Conservation (phyloP, 2,329 filamentous ascomycete genomes). For the Cytospora mali region DNA sequence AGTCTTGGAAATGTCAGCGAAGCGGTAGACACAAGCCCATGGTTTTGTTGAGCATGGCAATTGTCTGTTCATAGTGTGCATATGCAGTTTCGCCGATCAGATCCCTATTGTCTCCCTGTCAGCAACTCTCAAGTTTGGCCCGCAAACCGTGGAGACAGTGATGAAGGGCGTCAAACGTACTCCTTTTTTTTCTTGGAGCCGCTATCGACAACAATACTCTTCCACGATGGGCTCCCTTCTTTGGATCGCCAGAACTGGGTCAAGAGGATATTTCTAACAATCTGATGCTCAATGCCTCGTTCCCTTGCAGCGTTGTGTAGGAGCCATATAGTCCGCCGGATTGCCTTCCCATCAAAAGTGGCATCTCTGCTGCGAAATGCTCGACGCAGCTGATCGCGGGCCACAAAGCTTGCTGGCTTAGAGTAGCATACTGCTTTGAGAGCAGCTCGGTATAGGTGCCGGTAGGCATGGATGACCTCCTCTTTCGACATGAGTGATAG, state of each 20-base stretch:
- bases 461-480: slow-evolving; percentile 66
- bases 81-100: slow-evolving; percentile 43
- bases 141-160: slow-evolving; percentile 8
- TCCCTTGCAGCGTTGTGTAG: slow-evolving; percentile 64
- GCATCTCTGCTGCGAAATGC: slow-evolving; percentile 58
- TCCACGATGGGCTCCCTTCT: slow-evolving; percentile 36
- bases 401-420: slow-evolving; percentile 65
- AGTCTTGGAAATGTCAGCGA: slow-evolving; percentile 6
- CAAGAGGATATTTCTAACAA: slow-evolving; percentile 68
- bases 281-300: slow-evolving; percentile 69
- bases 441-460: slow-evolving; percentile 66
- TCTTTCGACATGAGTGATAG: slow-evolving; percentile 37
- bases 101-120: slow-evolving; percentile 29
- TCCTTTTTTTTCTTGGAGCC: slow-evolving; percentile 20
- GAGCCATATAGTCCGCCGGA: slow-evolving; percentile 71
- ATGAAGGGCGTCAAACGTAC: slow-evolving; percentile 30
- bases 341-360: slow-evolving; percentile 51
- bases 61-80: slow-evolving; percentile 67
- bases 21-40: slow-evolving; percentile 67
- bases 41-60: slow-evolving; percentile 73
- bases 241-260: slow-evolving; percentile 32
- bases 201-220: not conserved
- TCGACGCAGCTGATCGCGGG: slow-evolving; percentile 60
- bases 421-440: slow-evolving; percentile 75
- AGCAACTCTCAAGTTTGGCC: slow-evolving; percentile 27